phyloP scores from a whole-genome alignment of 768 basidiomycete species.

The Russula griseocarnosa region DNA sequence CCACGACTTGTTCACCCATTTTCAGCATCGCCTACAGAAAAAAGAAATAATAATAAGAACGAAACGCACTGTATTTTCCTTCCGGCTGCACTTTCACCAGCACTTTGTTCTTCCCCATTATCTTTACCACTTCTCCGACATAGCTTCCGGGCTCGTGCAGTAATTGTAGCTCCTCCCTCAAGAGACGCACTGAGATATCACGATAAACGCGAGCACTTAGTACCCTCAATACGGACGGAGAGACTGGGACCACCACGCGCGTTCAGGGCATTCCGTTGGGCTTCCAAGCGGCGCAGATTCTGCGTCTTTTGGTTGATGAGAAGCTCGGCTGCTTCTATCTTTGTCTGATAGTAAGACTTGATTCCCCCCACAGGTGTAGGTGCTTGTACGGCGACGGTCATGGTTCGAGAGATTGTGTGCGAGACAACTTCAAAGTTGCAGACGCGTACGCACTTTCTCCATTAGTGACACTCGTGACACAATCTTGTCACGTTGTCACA shows the following conservation, averaged over 20 bases:
- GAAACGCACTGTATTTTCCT: conserved; percentile 91
- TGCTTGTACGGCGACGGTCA: conserved; percentile 40
- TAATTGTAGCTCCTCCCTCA: conserved; percentile 88
- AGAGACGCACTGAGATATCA: conserved; percentile 61
- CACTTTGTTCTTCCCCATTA: conserved; percentile 99
- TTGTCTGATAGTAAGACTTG: conserved; percentile 91
- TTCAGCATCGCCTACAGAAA: not conserved
- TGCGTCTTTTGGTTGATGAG: conserved; percentile 95
- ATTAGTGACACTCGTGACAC: not conserved
- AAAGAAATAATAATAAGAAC: not conserved
- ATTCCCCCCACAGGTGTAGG: conserved; percentile 56
- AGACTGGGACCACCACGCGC: conserved; percentile 64
- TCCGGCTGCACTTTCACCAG: conserved; percentile 98
- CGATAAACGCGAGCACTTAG: not conserved
- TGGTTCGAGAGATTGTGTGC: conserved; percentile 24
- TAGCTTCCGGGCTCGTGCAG: conserved; percentile 95
- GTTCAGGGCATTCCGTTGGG: conserved; percentile 95
- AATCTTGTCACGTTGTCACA: not conserved
- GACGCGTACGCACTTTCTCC: conserved; percentile 20
- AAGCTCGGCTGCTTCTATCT: conserved; percentile 90
- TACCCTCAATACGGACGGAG: not conserved
- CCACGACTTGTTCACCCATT: conserved; percentile 64
- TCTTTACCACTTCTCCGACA: conserved; percentile 96
- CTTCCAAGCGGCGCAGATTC: conserved; percentile 91
- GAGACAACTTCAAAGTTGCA: not conserved